phyloP scores from a whole-genome alignment of 257 asterid genomes.

The Lithospermum erythrorhizon region DNA sequence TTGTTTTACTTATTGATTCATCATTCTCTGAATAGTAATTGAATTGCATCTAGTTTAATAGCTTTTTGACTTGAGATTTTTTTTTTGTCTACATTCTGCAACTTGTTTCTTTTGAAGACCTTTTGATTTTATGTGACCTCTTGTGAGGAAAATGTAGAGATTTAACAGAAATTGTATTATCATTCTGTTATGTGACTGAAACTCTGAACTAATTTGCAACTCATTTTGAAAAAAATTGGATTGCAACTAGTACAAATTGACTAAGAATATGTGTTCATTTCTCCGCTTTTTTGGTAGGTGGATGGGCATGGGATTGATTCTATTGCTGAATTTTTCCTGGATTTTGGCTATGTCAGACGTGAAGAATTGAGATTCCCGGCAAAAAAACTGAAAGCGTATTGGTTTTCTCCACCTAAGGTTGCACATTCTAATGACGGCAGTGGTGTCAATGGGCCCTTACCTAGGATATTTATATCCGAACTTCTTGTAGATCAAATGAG shows the following conservation, averaged over 20 bases:
- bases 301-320: slow-evolving; percentile 84
- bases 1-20: not conserved
- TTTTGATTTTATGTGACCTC: not conserved
- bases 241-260: not conserved
- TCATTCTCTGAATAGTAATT: not conserved
- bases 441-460: slow-evolving; percentile 71
- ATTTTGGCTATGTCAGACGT: slow-evolving; percentile 68
- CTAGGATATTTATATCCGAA: slow-evolving; percentile 91
- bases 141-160: not conserved
- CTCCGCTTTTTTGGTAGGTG: slow-evolving; percentile 28
- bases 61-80: not conserved
- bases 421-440: slow-evolving; percentile 25
- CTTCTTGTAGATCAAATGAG: slow-evolving; percentile 86
- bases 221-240: not conserved
- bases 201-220: not conserved
- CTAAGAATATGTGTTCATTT: not conserved
- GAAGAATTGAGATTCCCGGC: slow-evolving; percentile 91
- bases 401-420: slow-evolving; percentile 72
- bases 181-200: not conserved
- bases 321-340: slow-evolving; percentile 62
- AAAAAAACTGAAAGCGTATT: slow-evolving; percentile 81
- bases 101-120: not conserved
- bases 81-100: not conserved
- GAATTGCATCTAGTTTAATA: not conserved
- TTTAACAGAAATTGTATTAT: too few species aligned